phyloP scores from a whole-genome alignment of 306 rosid genomes.

The Dryas alaskensis region DNA sequence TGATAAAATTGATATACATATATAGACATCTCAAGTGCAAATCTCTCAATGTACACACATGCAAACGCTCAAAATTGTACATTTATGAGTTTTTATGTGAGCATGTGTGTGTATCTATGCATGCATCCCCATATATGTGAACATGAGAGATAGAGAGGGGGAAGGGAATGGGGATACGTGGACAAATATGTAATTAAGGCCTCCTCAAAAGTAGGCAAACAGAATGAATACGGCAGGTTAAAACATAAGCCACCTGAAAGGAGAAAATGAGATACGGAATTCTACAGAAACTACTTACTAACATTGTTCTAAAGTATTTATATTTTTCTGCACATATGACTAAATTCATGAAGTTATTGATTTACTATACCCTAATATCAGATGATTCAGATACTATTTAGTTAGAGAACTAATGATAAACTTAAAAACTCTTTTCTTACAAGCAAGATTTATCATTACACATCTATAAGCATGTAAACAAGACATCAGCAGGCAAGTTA shows the following conservation, averaged over 20 bases:
- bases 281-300: neutral
- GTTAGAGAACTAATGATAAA: neutral
- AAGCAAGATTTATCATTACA: neutral
- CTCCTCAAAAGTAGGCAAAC: no score
- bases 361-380: no score
- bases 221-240: no score
- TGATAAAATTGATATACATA: neutral
- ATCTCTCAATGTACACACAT: no score
- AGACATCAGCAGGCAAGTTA: neutral
- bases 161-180: no score
- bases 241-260: neutral
- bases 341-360: neutral
- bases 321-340: neutral
- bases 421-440: neutral
- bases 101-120: no score
- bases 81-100: no score
- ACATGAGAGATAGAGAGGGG: no score
- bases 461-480: neutral
- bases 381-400: neutral
- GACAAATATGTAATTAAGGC: no score
- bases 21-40: neutral
- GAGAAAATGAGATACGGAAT: neutral
- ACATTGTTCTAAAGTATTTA: neutral
- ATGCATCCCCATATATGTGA: no score
- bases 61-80: no score